Evolutionary conservation across 202 grass and related monocot genomes (phyloP).

Genomic region (Zoysia matrella): DNA sequence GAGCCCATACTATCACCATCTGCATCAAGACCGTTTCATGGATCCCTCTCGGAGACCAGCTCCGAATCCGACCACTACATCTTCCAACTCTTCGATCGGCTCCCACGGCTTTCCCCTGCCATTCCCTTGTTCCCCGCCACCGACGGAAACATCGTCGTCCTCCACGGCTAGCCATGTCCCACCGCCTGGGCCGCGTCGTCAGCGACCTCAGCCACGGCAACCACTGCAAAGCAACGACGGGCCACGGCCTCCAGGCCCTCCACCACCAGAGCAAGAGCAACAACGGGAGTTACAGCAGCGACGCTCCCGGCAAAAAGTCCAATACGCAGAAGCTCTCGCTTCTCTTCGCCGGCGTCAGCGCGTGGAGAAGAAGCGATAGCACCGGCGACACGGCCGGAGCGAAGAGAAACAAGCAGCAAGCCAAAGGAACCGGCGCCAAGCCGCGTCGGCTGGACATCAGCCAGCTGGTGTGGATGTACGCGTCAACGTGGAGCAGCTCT

Average conservation of each 20-base stretch:
- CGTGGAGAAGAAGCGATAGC: slow-evolving; percentile 37
- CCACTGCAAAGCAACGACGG: neutral
- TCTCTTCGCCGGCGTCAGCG: slow-evolving; percentile 50
- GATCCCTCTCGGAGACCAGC: slow-evolving; percentile 1
- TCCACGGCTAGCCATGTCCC: slow-evolving; percentile 38
- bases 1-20: neutral
- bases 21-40: neutral
- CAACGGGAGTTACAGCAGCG: neutral
- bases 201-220: slow-evolving; percentile 47
- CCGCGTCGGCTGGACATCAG: slow-evolving; percentile 52
- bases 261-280: neutral
- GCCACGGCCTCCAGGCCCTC: too few relatives aligned
- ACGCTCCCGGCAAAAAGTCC: neutral
- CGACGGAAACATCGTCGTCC: slow-evolving; percentile 30
- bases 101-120: neutral
- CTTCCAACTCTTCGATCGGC: too few relatives aligned
- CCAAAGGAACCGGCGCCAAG: neutral
- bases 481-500: slow-evolving; percentile 60
- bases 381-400: neutral
- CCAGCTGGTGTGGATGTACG: slow-evolving; percentile 58
- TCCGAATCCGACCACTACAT: neutral
- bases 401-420: neutral
- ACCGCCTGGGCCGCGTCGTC: slow-evolving; percentile 37
- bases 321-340: slow-evolving; percentile 43
- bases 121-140: neutral